phyloP scores from a whole-genome alignment of 2,329 filamentous ascomycete species.

The Volutella citrinella region DNA sequence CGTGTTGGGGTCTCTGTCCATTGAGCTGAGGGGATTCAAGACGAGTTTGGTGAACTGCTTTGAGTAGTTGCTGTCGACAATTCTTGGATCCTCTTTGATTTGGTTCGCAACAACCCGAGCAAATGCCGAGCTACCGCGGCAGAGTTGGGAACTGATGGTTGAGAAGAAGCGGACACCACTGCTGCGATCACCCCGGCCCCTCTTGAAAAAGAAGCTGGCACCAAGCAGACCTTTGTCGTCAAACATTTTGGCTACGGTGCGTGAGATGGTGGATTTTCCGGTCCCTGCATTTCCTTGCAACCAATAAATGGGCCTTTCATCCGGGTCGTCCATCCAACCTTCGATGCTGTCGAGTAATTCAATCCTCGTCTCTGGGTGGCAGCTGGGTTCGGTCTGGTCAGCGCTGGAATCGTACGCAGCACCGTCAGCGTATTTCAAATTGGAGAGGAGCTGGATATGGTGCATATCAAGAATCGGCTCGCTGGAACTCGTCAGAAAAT shows the following conservation, averaged over 20 bases:
- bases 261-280: constrained; percentile 38
- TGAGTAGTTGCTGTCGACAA: constrained; percentile 22
- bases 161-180: constrained; percentile 35
- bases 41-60: constrained; percentile 40
- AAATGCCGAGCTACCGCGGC: constrained; percentile 23
- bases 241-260: constrained; percentile 23
- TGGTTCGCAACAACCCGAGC: constrained; percentile 20
- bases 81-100: constrained; percentile 28
- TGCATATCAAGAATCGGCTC: no score
- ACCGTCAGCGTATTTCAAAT: constrained; percentile 12
- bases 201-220: constrained; percentile 45
- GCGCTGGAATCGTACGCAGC: constrained; percentile 31
- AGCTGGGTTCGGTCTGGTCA: constrained; percentile 29
- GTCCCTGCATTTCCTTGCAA: constrained; percentile 37
- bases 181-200: constrained; percentile 35
- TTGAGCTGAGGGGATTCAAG: constrained; percentile 26
- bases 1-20: background rate
- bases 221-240: constrained; percentile 16
- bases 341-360: constrained; percentile 28
- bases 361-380: constrained; percentile 27
- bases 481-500: no score
- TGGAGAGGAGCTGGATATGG: no score
- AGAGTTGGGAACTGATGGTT: constrained; percentile 36
- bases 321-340: constrained; percentile 24
- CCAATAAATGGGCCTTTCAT: constrained; percentile 30